These are phyloP conservation scores for Cochlearia excelsa DNA, from an alignment of 345 rosid species.

Conservation along the genomic window DNA sequence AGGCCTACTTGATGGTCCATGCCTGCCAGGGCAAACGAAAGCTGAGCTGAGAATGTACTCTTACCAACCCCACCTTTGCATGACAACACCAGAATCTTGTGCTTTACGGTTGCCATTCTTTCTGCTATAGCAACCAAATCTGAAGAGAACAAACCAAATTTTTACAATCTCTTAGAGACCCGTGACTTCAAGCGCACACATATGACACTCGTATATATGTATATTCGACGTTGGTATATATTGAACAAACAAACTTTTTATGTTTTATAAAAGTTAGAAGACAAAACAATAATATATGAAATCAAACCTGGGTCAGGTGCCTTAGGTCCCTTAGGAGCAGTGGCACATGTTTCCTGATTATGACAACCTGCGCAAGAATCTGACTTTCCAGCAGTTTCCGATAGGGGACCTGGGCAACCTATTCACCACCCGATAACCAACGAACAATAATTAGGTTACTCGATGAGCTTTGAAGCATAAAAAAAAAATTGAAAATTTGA, in stretches of 20 bases:
- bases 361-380: slow-evolving; percentile 89
- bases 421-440: background rate
- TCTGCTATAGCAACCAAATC: slow-evolving; percentile 90
- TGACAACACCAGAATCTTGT: slow-evolving; percentile 80
- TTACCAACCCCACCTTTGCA: slow-evolving; percentile 98
- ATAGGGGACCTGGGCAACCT: slow-evolving; percentile 85
- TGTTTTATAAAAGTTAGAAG: too few species aligned
- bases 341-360: slow-evolving; percentile 82
- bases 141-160: slow-evolving; percentile 29
- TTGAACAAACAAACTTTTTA: too few species aligned
- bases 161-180: background rate
- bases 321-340: slow-evolving; percentile 79
- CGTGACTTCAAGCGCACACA: too few species aligned
- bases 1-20: slow-evolving; percentile 91
- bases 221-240: too few species aligned
- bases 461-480: too few species aligned
- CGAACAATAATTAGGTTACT: slow-evolving; percentile 10
- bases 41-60: slow-evolving; percentile 94
- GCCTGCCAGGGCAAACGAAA: slow-evolving; percentile 77
- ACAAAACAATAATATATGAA: background rate
- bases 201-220: too few species aligned
- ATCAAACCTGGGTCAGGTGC: slow-evolving; percentile 74
- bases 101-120: slow-evolving; percentile 93
- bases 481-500: too few species aligned
- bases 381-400: slow-evolving; percentile 78